A percentile compares a stretch with the other conserved stretches of the same genome.
These are phyloP conservation scores for Populus pruinosa DNA, from an alignment of 345 rosid species.

Conservation along the genomic window DNA sequence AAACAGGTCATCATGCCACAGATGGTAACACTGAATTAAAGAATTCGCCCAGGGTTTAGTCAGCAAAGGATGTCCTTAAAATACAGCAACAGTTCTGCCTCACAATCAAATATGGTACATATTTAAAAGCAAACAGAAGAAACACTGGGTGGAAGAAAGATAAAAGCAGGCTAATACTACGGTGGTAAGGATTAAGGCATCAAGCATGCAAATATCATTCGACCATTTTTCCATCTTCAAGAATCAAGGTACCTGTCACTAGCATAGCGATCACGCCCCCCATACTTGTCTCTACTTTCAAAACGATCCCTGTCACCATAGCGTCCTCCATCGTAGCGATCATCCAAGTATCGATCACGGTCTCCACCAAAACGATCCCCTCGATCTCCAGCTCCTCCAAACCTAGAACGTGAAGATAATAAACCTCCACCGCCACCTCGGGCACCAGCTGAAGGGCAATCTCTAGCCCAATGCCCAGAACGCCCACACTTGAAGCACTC, in stretches of 20 bases:
- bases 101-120: not conserved
- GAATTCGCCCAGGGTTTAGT: not conserved
- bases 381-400: slow-evolving; percentile 65
- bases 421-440: slow-evolving; percentile 70
- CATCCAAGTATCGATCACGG: slow-evolving; percentile 86
- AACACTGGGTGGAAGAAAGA: not conserved
- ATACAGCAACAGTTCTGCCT: not conserved
- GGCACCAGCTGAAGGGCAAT: slow-evolving; percentile 85
- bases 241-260: slow-evolving; percentile 60
- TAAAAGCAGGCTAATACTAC: not conserved
- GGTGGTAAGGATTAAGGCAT: not conserved
- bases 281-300: slow-evolving; percentile 73
- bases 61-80: not conserved
- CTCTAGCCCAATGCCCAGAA: slow-evolving; percentile 96
- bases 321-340: slow-evolving; percentile 84
- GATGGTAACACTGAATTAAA: not conserved
- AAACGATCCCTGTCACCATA: slow-evolving; percentile 80
- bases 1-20: not conserved
- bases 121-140: not conserved
- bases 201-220: not conserved
- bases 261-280: slow-evolving; percentile 66
- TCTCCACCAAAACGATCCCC: slow-evolving; percentile 74
- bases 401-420: slow-evolving; percentile 70
- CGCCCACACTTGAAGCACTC: slow-evolving; percentile 98
- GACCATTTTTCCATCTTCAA: not conserved